Conservation (phyloP, 108 stramenopile genomes). For the Skeletonema grethae region DNA sequence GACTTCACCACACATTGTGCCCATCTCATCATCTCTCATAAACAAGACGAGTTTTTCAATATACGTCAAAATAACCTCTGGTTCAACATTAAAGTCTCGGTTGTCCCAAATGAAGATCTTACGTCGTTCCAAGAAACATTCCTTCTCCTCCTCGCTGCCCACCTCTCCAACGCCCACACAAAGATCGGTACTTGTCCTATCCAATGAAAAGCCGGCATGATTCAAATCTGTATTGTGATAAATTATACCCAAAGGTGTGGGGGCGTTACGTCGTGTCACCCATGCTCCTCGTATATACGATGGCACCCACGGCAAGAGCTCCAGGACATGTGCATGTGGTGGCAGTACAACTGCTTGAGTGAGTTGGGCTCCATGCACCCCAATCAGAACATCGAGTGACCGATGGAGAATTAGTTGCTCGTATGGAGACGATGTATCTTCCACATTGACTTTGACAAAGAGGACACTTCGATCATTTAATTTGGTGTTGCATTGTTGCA, state of each 20-base stretch:
- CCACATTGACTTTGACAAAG: conserved; percentile 59
- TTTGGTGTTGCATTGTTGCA: conserved; percentile 37
- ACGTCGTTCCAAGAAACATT: conserved; percentile 27
- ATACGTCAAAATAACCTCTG: conserved; percentile 24
- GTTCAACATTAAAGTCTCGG: conserved; percentile 38
- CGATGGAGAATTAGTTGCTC: conserved; percentile 58
- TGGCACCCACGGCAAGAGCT: conserved; percentile 55
- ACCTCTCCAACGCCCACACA: conserved; percentile 28
- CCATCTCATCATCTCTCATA: conserved; percentile 4
- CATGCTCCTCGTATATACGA: conserved; percentile 47
- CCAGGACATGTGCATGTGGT: conserved; percentile 48
- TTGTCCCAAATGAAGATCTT: conserved; percentile 41
- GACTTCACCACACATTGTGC: conserved; percentile 15
- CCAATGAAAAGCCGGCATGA: conserved; percentile 47
- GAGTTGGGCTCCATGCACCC: conserved; percentile 27
- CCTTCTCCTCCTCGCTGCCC: conserved; percentile 20
- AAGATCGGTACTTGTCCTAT: conserved; percentile 33
- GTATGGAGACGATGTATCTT: conserved; percentile 34
- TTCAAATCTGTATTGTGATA: conserved; percentile 58
- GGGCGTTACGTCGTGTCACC: conserved; percentile 26
- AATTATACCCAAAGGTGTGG: conserved; percentile 58
- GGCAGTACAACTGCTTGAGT: conserved; percentile 57
- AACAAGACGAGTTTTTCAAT: conserved; percentile 32
- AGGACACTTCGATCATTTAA: conserved; percentile 23
- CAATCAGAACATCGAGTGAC: conserved; percentile 56